Evolutionary conservation across 306 rosid species (phyloP).

Genomic region (Medicago lupulina): DNA sequence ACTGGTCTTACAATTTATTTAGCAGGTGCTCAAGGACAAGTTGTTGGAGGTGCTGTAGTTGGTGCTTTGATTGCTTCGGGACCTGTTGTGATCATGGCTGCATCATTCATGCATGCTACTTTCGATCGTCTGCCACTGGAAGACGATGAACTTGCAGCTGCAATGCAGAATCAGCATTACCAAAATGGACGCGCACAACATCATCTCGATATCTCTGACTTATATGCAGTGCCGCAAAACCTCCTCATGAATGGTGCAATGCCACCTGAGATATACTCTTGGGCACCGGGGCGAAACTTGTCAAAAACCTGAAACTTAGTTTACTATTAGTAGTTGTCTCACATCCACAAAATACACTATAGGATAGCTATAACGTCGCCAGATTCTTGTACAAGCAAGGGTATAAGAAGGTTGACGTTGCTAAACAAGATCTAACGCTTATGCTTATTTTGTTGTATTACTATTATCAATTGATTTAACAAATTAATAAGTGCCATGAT

Average conservation of each 20-base stretch:
- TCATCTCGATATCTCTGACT: slow-evolving; percentile 68
- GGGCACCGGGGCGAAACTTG: slow-evolving; percentile 65
- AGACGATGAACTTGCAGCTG: slow-evolving; percentile 68
- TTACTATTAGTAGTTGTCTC: slow-evolving; percentile 21
- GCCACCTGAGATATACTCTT: slow-evolving; percentile 72
- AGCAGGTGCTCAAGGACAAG: slow-evolving; percentile 88
- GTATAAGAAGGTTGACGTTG: slow-evolving; percentile 27
- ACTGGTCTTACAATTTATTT: slow-evolving; percentile 74
- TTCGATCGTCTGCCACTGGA: slow-evolving; percentile 80
- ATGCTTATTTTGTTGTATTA: slow-evolving; percentile 39
- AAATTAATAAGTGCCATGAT: slow-evolving; percentile 36
- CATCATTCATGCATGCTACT: slow-evolving; percentile 83
- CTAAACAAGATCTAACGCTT: slow-evolving; percentile 36
- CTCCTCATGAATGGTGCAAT: slow-evolving; percentile 67
- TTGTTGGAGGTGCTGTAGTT: slow-evolving; percentile 74
- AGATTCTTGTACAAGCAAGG: slow-evolving; percentile 34
- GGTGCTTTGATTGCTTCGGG: slow-evolving; percentile 84
- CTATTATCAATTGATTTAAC: slow-evolving; percentile 34
- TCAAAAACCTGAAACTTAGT: slow-evolving; percentile 60
- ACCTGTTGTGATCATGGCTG: slow-evolving; percentile 83
- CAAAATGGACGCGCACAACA: slow-evolving; percentile 66
- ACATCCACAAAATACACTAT: slow-evolving; percentile 30
- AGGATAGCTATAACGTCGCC: slow-evolving; percentile 27
- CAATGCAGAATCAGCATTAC: slow-evolving; percentile 70
- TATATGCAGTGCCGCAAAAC: slow-evolving; percentile 77